Percentiles rank a stretch among this genome's conserved stretches.
These are phyloP conservation scores for Tubosaeta brunneosetosa DNA, from an alignment of 768 basidiomycete genomes.

Conservation along the genomic window DNA sequence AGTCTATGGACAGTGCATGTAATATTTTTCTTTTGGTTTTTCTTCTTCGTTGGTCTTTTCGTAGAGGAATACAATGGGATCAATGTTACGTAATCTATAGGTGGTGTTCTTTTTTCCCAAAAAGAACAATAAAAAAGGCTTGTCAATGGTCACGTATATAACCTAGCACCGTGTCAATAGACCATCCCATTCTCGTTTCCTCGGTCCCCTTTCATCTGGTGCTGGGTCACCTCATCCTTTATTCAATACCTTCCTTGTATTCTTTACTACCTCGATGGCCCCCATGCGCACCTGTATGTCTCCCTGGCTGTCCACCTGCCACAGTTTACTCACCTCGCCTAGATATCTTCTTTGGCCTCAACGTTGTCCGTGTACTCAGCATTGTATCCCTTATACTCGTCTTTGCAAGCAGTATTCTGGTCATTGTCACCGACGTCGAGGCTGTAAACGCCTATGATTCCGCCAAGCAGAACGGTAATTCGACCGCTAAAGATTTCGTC, in stretches of 20 bases:
- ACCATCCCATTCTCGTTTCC: constrained; percentile 5
- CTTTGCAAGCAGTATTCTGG: constrained; percentile 73
- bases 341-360: constrained; percentile 74
- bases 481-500: constrained; percentile 30
- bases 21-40: neutral
- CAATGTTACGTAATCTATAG: constrained; percentile 14
- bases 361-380: constrained; percentile 71
- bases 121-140: constrained; percentile 29
- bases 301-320: neutral
- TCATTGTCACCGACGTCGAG: constrained; percentile 66
- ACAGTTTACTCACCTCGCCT: constrained; percentile 3
- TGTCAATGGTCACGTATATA: constrained; percentile 24
- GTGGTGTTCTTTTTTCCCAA: constrained; percentile 4
- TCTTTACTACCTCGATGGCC: constrained; percentile 18
- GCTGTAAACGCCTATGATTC: constrained; percentile 66
- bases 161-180: constrained; percentile 1
- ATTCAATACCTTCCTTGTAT: constrained; percentile 14
- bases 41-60: constrained; percentile 5
- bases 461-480: constrained; percentile 31
- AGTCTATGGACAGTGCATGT: constrained; percentile 17
- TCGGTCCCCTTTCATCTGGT: constrained; percentile 18
- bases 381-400: constrained; percentile 76
- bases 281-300: constrained; percentile 44
- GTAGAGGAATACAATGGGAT: constrained; percentile 18
- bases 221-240: constrained; percentile 29